Conservation (phyloP, 139 green algal genomes). For the Auxenochlorella protothecoides region DNA sequence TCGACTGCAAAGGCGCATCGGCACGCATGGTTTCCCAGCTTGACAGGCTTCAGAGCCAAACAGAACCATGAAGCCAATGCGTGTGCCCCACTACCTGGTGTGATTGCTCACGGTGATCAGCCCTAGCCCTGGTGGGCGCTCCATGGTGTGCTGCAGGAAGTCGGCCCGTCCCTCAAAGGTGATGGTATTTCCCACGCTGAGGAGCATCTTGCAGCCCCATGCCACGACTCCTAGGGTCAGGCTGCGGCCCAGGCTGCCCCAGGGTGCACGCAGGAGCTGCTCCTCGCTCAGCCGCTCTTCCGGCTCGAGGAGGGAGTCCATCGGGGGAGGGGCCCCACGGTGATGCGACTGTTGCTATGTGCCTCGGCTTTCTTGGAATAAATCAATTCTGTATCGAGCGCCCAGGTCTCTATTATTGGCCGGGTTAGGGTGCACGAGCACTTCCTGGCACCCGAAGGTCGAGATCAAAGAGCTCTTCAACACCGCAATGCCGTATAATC, state of each 20-base stretch:
- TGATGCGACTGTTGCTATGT: too few relatives aligned
- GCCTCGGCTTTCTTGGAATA: too few relatives aligned
- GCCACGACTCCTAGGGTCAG: slow-evolving; percentile 44
- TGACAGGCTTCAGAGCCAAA: not conserved
- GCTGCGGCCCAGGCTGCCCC: slow-evolving; percentile 44
- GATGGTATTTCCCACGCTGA: slow-evolving; percentile 43
- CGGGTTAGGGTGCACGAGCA: too few relatives aligned
- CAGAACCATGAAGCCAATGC: not conserved
- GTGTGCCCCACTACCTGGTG: slow-evolving; percentile 35
- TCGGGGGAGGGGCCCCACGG: not conserved
- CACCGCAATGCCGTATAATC: too few relatives aligned
- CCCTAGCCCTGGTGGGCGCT: slow-evolving; percentile 22
- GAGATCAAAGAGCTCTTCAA: too few relatives aligned
- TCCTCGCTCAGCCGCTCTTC: slow-evolving; percentile 12
- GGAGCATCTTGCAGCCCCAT: slow-evolving; percentile 32
- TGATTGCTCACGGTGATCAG: slow-evolving; percentile 71
- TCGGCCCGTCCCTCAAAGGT: slow-evolving; percentile 15
- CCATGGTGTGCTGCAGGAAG: slow-evolving; percentile 21
- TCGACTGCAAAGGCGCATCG: not conserved
- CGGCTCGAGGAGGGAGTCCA: slow-evolving; percentile 21
- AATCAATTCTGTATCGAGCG: too few relatives aligned
- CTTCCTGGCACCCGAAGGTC: too few relatives aligned
- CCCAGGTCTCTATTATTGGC: too few relatives aligned
- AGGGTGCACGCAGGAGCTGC: slow-evolving; percentile 30
- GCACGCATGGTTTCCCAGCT: too few relatives aligned